Evolutionary conservation across 441 rosid genomes (phyloP), one percentile per base, ranked within the genome.

Genomic region (Pelargonium cotyledonis): DNA sequence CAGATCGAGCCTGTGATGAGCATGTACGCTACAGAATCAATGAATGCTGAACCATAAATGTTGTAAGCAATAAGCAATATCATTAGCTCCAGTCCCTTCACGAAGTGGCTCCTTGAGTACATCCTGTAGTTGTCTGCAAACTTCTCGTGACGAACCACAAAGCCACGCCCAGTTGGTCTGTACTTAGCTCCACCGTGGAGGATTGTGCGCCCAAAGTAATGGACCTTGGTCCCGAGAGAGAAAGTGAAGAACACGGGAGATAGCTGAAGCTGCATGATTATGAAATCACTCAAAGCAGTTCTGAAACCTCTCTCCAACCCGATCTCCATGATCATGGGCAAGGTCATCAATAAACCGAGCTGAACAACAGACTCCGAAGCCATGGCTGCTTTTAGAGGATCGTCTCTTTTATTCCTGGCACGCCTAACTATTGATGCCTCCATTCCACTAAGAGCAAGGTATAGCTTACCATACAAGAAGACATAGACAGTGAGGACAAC

Each of bases 91-190:
- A 93, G 49, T 58, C 90, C 98, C 79, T 93, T 93, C 69, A 84
- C 89, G 73, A 93, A 91, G 75, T 91, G 98, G 76, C 97, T 91
- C 83, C 97, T 89, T 2, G 98, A 93, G 74, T 93, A 93, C 91
- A 91, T 85, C 75, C 98, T 82, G 73, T 93, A 91, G 67, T 91
- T 93, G 79, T 93, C 98, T 14, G 96, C 98, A 80, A 88, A 93
- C 76, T 93, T 93, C 85, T 91, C 97, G 70, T 93, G 98, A 60
- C 86, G 81, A 41, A 93, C 98, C 51, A 93, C 97, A 67, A 93
- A 93, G n/a, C 98, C 96, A 81, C 98, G 96, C 4, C 97, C 97
- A 14, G 97, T 93, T 75, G 98, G 97, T 82, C 96, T 82, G 84
- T 93, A 93, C 73, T 88, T 91, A 70, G 97, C 95, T 62, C 97